Conservation (phyloP, 768 basidiomycete species). For the Lentinus brumalis region DNA sequence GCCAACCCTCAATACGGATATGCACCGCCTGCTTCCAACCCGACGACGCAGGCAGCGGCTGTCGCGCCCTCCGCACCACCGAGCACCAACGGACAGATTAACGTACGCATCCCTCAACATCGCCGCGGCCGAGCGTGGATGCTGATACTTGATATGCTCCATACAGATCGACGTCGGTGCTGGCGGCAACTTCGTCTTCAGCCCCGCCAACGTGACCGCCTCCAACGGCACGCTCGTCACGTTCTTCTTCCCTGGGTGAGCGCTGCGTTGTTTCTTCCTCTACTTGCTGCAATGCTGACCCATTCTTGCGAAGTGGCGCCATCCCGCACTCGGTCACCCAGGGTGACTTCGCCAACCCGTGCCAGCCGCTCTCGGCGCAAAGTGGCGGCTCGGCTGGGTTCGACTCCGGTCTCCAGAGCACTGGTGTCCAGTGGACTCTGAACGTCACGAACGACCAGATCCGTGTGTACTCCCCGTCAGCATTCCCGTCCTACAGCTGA, state of each 20-base stretch:
- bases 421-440: conserved; percentile 43
- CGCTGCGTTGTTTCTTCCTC: background rate
- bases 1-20: conserved; percentile 43
- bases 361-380: conserved; percentile 43
- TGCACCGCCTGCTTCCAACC: conserved; percentile 16
- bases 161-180: conserved; percentile 47
- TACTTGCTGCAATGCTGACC: background rate
- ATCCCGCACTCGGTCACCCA: conserved; percentile 36
- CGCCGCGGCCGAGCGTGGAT: background rate
- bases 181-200: conserved; percentile 42
- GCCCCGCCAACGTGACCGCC: conserved; percentile 49
- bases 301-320: conserved; percentile 2
- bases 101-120: conserved; percentile 12
- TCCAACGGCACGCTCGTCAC: conserved; percentile 52
- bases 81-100: conserved; percentile 20
- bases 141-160: background rate
- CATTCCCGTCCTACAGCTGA: background rate
- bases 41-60: conserved; percentile 29
- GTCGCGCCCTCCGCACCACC: conserved; percentile 34
- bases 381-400: conserved; percentile 39
- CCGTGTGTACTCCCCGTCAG: conserved; percentile 36
- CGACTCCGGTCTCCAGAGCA: conserved; percentile 51
- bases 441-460: conserved; percentile 47
- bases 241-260: conserved; percentile 54
- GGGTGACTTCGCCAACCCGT: conserved; percentile 30